Evolutionary conservation across 257 asterid genomes (phyloP), one percentile per base, ranked within the genome.

Genomic region (Jasminum sambac): DNA sequence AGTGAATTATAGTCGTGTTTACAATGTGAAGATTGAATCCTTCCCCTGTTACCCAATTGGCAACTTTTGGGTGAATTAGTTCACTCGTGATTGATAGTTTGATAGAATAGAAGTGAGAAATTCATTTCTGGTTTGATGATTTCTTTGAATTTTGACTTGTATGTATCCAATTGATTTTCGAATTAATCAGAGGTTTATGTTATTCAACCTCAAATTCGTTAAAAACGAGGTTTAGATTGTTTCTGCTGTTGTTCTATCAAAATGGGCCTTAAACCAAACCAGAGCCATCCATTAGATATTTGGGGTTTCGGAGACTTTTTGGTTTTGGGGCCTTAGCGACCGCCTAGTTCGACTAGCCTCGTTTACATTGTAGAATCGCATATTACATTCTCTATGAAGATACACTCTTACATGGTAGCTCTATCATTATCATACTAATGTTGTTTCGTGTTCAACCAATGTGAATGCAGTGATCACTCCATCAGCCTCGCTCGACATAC

Each of bases 381-480:
- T 46, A 14, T 48, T 48, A 50, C 59, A 21, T 50, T 50, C 11
- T 50, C n/a, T 24, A 50, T 50, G 8, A 50, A 50, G 59, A 50
- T 50, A 50, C 8, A n/a, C n/a, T 50, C 59, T 6, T 17, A 0
- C 9, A 7, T 50, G 59, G 59, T 50, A 8, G 1, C 59, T 50
- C 24, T 50, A 50, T 1, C 1, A n/a, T 50, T 48, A 39, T 39
- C 19, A n/a, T 16, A 50, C 59, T 24, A 50, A 7, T 16, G 70
- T 58, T 40, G 55, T 63, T 69, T 73, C 77, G 75, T 16, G 67
- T 17, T 14, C 14, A 26, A 34, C 74, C 36, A 24, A 67, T 69
- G 58, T 68, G 24, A 25, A 64, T 71, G 80, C 80, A 78, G 85
- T 70, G 40, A 74, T 64, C 50, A 60, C 83, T 67, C 88, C 90